These are phyloP conservation scores for Fusarium beomiforme DNA, from an alignment of 2,329 filamentous ascomycete genomes.

Conservation along the genomic window DNA sequence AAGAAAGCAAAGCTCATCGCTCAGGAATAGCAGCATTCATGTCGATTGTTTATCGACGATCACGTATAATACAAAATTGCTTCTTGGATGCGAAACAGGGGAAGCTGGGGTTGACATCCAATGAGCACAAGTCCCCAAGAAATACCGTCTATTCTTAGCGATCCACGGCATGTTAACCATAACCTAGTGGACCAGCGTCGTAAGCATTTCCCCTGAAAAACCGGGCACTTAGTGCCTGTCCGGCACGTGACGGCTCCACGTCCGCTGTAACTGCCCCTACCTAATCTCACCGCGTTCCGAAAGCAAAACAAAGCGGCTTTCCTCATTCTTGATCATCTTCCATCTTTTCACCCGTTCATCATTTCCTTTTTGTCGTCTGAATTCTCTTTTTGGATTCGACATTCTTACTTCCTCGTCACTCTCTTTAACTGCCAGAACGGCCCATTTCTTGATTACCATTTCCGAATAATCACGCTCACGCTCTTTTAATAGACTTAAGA, in stretches of 20 bases:
- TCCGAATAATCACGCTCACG: conserved; percentile 24
- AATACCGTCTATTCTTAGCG: conserved; percentile 39
- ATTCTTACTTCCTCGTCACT: conserved; percentile 40
- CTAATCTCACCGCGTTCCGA: conserved; percentile 40
- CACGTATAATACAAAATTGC: conserved; percentile 38
- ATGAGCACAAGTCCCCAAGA: conserved; percentile 17
- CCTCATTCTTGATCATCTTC: conserved; percentile 24
- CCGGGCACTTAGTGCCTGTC: conserved; percentile 28
- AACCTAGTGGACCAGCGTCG: conserved; percentile 25
- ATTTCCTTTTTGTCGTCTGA: conserved; percentile 22
- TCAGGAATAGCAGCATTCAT: conserved; percentile 13
- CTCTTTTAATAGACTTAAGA: conserved; percentile 32
- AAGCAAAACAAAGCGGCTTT: conserved; percentile 28
- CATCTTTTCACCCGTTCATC: conserved; percentile 15
- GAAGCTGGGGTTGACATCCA: conserved; percentile 29
- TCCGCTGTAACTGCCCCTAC: conserved; percentile 25
- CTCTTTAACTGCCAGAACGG: conserved; percentile 36
- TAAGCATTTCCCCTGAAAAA: conserved; percentile 41
- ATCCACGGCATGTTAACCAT: conserved; percentile 21
- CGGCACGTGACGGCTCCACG: conserved; percentile 34
- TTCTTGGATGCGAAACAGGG: conserved; percentile 37
- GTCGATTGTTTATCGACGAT: conserved; percentile 30
- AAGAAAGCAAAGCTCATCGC: not conserved
- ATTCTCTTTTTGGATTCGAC: conserved; percentile 30
- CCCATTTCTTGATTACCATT: conserved; percentile 25